phyloP scores from a whole-genome alignment of 129 eudicot species.

The Lonicera japonica region DNA sequence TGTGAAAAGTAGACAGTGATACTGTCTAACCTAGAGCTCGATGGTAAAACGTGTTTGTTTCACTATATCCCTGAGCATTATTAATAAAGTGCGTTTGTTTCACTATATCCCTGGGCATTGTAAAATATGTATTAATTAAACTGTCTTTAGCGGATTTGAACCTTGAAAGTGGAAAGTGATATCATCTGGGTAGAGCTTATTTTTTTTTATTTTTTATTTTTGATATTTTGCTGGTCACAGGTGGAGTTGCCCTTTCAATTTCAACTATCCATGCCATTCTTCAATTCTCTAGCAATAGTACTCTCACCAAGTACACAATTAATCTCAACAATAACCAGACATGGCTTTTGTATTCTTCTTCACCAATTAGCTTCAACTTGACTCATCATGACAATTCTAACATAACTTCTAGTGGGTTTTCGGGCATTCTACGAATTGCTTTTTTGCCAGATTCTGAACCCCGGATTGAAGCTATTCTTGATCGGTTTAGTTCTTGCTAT shows the following conservation, averaged over 20 bases:
- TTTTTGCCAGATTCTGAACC: conserved; percentile 34
- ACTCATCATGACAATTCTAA: conserved; percentile 30
- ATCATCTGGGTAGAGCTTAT: no score
- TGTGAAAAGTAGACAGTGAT: no score
- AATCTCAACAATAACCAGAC: conserved; percentile 66
- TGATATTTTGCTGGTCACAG: no score
- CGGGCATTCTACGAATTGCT: conserved; percentile 62
- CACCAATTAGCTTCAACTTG: conserved; percentile 48
- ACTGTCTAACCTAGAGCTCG: no score
- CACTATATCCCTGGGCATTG: no score
- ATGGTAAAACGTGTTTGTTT: no score
- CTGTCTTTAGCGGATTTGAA: no score
- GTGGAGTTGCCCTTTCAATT: conserved; percentile 26
- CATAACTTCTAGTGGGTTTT: conserved; percentile 43
- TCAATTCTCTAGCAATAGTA: conserved; percentile 35
- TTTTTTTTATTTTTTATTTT: no score
- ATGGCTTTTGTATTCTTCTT: conserved; percentile 70
- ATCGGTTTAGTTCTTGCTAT: conserved; percentile 73
- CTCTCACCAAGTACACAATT: conserved; percentile 43
- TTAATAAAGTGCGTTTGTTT: no score
- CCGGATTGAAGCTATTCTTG: conserved; percentile 40
- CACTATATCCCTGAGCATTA: no score
- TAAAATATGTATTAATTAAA: no score
- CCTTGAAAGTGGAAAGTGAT: no score
- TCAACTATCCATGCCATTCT: conserved; percentile 75